These are phyloP conservation scores for Aspergillus fischeri DNA, from an alignment of 2,329 filamentous ascomycete species.

Conservation along the genomic window DNA sequence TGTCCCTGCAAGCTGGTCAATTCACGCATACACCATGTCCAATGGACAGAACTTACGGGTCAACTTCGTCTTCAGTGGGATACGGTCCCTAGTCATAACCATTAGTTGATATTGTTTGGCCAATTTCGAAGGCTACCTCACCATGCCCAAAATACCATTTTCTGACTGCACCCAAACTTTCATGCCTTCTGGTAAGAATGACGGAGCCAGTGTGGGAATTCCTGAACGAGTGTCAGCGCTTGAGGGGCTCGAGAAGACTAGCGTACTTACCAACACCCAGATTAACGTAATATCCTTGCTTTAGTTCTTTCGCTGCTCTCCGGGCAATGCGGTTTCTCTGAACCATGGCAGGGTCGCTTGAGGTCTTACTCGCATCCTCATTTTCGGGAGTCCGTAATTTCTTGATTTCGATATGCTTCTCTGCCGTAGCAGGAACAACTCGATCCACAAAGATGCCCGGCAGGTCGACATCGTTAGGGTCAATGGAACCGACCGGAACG, in stretches of 20 bases:
- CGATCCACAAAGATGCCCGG: conserved; percentile 80
- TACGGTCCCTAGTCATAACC: conserved; percentile 56
- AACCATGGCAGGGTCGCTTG: conserved; percentile 28
- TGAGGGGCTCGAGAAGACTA: not conserved
- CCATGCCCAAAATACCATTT: conserved; percentile 78
- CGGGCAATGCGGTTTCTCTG: conserved; percentile 62
- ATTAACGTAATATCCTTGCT: conserved; percentile 48
- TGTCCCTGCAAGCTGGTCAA: conserved; percentile 47
- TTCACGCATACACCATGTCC: not conserved
- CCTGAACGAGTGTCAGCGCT: conserved; percentile 37
- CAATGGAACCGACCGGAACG: conserved; percentile 68
- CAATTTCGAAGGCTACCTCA: conserved; percentile 7
- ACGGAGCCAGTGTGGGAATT: conserved; percentile 82
- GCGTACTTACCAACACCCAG: conserved; percentile 28
- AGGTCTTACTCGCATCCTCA: conserved; percentile 35
- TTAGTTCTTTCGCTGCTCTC: conserved; percentile 74
- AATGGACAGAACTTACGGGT: conserved; percentile 44
- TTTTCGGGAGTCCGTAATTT: conserved; percentile 49
- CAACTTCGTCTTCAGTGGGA: conserved; percentile 66
- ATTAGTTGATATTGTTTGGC: not conserved
- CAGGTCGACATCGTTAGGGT: conserved; percentile 70
- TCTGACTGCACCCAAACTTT: conserved; percentile 83
- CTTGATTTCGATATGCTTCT: conserved; percentile 68
- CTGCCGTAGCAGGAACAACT: conserved; percentile 67
- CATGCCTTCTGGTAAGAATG: conserved; percentile 63